phyloP scores from a whole-genome alignment of 2,329 filamentous ascomycete species.

The Thielaviopsis punctulata region DNA sequence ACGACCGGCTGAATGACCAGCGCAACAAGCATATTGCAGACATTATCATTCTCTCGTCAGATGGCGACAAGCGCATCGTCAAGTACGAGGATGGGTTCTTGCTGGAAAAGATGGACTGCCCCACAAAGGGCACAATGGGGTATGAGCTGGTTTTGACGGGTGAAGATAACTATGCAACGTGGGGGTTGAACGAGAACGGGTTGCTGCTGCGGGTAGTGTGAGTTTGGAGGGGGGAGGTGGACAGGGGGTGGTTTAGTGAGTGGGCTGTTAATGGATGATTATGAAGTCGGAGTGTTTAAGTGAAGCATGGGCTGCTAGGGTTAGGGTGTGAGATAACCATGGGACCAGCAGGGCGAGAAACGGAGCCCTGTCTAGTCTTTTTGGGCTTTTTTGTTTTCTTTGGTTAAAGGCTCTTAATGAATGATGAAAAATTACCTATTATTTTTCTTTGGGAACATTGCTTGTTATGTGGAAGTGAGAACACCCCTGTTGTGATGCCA shows the following conservation, averaged over 20 bases:
- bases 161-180: constrained; percentile 4
- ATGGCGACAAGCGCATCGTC: constrained; percentile 4
- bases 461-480: no score
- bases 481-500: no score
- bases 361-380: neutral
- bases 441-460: neutral
- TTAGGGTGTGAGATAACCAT: neutral
- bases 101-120: neutral
- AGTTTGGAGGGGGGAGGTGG: no score
- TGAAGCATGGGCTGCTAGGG: neutral
- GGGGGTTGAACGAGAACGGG: constrained; percentile 2
- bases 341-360: no score
- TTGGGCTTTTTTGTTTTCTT: neutral
- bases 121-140: neutral
- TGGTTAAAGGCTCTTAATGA: neutral
- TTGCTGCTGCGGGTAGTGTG: constrained; percentile 2
- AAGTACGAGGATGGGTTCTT: constrained; percentile 10
- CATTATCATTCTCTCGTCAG: constrained; percentile 4
- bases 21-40: constrained; percentile 15
- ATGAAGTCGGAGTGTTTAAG: neutral
- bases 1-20: constrained; percentile 16
- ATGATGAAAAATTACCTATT: neutral
- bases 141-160: constrained; percentile 11
- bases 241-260: no score
- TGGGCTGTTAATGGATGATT: no score